Evolutionary conservation across 2,329 filamentous ascomycete genomes (phyloP).

Genomic region (Penicillium sp.): DNA sequence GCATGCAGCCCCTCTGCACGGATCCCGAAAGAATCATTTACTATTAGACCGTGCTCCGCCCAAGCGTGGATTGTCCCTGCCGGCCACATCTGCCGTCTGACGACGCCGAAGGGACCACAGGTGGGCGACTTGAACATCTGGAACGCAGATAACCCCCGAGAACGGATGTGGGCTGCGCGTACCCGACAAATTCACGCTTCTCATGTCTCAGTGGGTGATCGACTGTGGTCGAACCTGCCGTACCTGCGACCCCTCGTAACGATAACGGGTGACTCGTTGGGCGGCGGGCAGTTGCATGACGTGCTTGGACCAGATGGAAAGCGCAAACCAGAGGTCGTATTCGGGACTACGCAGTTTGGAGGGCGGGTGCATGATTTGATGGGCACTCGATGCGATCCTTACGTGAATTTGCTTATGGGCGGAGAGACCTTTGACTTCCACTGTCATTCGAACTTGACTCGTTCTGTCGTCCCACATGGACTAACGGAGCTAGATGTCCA

Average conservation of each 20-base stretch:
- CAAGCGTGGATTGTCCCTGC: constrained; percentile 68
- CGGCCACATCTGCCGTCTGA: constrained; percentile 68
- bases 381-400: constrained; percentile 80
- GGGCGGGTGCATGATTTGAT: constrained; percentile 73
- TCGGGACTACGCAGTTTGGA: constrained; percentile 52
- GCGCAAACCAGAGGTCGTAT: constrained; percentile 41
- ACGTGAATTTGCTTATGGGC: constrained; percentile 71
- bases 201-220: constrained; percentile 69
- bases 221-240: constrained; percentile 74
- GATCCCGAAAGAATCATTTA: constrained; percentile 49
- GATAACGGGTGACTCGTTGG: constrained; percentile 66
- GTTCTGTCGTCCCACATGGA: constrained; percentile 67
- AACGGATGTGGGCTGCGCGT: constrained; percentile 77
- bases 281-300: constrained; percentile 38
- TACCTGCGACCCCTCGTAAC: constrained; percentile 74
- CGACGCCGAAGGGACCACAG: constrained; percentile 73
- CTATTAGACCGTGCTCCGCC: constrained; percentile 70
- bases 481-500: constrained; percentile 73
- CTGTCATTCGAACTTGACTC: constrained; percentile 77
- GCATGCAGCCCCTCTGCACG: constrained; percentile 31
- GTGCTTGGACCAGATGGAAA: constrained; percentile 37
- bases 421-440: constrained; percentile 75
- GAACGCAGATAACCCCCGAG: constrained; percentile 72
- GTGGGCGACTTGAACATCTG: constrained; percentile 83
- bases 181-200: constrained; percentile 76